Base-by-base conservation (phyloP, 78 protist genomes). In the Mastigamoeba balamuthi region DNA sequence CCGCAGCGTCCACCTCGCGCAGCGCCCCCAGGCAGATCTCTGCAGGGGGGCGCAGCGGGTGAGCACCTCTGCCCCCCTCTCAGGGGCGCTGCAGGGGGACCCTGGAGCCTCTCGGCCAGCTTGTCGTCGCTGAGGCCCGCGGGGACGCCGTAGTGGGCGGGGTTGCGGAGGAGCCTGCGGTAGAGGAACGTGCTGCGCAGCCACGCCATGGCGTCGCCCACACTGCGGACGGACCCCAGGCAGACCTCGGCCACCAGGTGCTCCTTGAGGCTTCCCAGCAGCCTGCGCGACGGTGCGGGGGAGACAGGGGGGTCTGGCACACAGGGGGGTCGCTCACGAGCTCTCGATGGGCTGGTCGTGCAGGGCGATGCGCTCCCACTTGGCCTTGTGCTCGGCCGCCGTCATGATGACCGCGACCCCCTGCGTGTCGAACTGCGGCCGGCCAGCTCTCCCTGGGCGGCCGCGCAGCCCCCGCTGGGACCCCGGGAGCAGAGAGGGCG, bases 181-280 rank as follows among this genome's bases (percentile, higher is more conserved):
- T 6, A 84, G 41, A 66, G 29, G 78, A 73, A 84, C 23, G 88
- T 84, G 23, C 86, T 30, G 5, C 30, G 3, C 58, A 84, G 33
- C 88, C 88, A 84, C 25, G 27, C 0, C 65, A 80, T 0, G 65
- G 78, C 85, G 2, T 0, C 28, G 30, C 2, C 43, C 36, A 0
- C 29, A 35, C 6, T 40, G 4, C 33, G 7, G 63, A 84, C 8
- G 33, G 69, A 65, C n/a, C 72, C 63, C 17, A 84, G 40, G 28
- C 27, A 68, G 1, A 84, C 33, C 40, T 84, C 88, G 0, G 86
- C 81, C 43, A 78, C 79, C 67, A 84, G 4, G 77, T 84, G 88
- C 68, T 84, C 88, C 4, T 72, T 67, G 52, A 80, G 1, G 58
- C 17, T 48, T 17, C 17, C 58, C 17, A 48, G 17, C 17, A 48